Evolutionary conservation across 306 rosid species (phyloP), one percentile per base, ranked within the genome.

Genomic region (Prunus dulcis): DNA sequence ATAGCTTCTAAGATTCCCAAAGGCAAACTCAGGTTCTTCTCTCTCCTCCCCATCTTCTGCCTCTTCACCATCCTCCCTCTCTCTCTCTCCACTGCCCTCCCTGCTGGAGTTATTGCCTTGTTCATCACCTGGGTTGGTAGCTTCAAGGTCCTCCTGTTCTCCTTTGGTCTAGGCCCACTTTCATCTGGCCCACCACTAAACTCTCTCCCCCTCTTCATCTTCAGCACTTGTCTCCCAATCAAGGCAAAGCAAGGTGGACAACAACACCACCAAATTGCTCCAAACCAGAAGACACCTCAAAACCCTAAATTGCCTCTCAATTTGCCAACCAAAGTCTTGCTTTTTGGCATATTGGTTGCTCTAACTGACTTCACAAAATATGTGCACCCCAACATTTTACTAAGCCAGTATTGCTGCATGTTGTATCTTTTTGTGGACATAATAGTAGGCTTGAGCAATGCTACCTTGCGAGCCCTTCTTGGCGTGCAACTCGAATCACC

Each of bases 111-210:
- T 45, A n/a, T 67, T 12, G 67, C 79, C 70, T 76, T 80, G 63
- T 72, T 76, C 82, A 17, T 80, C 61, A 76, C 87, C 19, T 84
- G 87, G 87, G 63, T 84, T 28, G 66, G 75, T 5, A 77, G 12
- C 76, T 84, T 84, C 84, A 84, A 74, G 17, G 80, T 84, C 78
- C 66, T 84, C 23, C 69, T 80, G 66, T 77, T 80, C 51, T 53
- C 74, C 46, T 80, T 84, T 11, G 78, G 82, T 32, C 22, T 18
- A 1, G 84, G 87, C 52, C 82, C 84, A 12, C 76, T 84, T 12
- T 56, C 75, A 18, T 76, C 76, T 49, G 74, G 56, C 17, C 78
- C 73, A 41, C 81, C 81, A 25, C 63, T 23, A 65, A 67, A 55
- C 19, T 46, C 79, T 6, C 45, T 83, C 78, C 27, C 65, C 22